Percentiles rank a stretch among this genome's conserved stretches.
phyloP scores from a whole-genome alignment of 176 grass and related monocot species.

The Panicum miliaceum region DNA sequence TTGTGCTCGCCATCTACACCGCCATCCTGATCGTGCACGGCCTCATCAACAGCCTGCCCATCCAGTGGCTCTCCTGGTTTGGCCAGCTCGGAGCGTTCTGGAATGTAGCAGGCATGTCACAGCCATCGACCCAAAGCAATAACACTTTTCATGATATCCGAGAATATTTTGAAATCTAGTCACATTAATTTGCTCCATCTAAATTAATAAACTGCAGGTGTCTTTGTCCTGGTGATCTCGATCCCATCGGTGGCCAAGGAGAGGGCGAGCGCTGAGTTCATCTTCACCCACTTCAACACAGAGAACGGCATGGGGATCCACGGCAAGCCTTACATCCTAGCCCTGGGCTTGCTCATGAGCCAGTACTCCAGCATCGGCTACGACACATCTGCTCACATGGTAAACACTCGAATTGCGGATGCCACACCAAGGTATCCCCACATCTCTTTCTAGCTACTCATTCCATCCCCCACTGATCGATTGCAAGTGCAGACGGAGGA shows the following conservation, averaged over 20 bases:
- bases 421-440: no score
- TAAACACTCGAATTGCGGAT: no score
- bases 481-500: slow-evolving; percentile 54
- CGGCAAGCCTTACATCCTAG: slow-evolving; percentile 61
- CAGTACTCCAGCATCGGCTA: slow-evolving; percentile 68
- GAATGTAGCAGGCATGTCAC: slow-evolving; percentile 57
- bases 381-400: slow-evolving; percentile 74
- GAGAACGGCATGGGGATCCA: slow-evolving; percentile 61
- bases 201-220: slow-evolving; percentile 1
- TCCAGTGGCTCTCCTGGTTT: slow-evolving; percentile 58
- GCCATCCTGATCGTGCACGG: slow-evolving; percentile 56
- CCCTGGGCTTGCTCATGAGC: slow-evolving; percentile 61
- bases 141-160: no score
- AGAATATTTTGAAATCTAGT: no score
- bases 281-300: slow-evolving; percentile 73
- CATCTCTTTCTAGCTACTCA: no score
- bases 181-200: no score
- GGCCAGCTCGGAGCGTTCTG: slow-evolving; percentile 61
- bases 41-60: slow-evolving; percentile 72
- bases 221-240: slow-evolving; percentile 54
- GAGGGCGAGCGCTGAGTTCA: slow-evolving; percentile 51
- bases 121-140: no score
- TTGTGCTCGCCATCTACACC: slow-evolving; percentile 57
- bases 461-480: accelerated
- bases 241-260: slow-evolving; percentile 63